Evolutionary conservation across 108 stramenopile genomes (phyloP).

Genomic region (Nitzschia sp.): DNA sequence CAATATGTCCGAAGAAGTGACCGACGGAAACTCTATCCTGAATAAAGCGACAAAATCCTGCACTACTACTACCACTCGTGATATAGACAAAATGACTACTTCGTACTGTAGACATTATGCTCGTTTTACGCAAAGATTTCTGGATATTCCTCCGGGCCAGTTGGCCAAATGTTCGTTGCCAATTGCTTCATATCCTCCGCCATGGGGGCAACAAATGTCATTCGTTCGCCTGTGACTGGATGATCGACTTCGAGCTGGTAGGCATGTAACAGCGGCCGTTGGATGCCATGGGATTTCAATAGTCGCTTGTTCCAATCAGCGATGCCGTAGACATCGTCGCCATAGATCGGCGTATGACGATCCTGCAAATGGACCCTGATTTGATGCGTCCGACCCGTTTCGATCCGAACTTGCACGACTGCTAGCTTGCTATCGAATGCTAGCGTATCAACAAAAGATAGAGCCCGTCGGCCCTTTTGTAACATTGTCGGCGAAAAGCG

Average conservation of each 20-base stretch:
- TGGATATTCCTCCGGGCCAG: constrained; percentile 36
- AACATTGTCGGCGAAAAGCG: constrained; percentile 18
- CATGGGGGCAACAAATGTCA: constrained; percentile 84
- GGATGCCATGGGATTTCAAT: constrained; percentile 66
- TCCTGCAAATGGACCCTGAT: constrained; percentile 90
- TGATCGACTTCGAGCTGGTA: constrained; percentile 80
- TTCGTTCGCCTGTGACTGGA: constrained; percentile 81
- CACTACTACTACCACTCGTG: too few species aligned
- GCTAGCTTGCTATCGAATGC: constrained; percentile 91
- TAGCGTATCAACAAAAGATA: constrained; percentile 55
- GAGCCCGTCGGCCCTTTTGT: constrained; percentile 74
- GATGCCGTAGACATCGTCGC: constrained; percentile 94
- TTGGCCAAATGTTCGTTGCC: constrained; percentile 72
- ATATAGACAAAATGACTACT: too few species aligned
- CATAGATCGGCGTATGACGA: constrained; percentile 93
- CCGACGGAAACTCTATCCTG: neutral
- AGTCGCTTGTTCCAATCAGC: constrained; percentile 87
- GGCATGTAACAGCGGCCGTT: constrained; percentile 91
- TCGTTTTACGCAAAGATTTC: too few species aligned
- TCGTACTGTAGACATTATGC: too few species aligned
- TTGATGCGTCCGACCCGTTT: constrained; percentile 96
- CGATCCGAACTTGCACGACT: constrained; percentile 87
- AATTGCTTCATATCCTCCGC: constrained; percentile 82
- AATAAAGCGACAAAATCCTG: too few species aligned
- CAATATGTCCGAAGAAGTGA: constrained; percentile 74